phyloP scores from a whole-genome alignment of 345 rosid genomes.

The Luvunga scandens region DNA sequence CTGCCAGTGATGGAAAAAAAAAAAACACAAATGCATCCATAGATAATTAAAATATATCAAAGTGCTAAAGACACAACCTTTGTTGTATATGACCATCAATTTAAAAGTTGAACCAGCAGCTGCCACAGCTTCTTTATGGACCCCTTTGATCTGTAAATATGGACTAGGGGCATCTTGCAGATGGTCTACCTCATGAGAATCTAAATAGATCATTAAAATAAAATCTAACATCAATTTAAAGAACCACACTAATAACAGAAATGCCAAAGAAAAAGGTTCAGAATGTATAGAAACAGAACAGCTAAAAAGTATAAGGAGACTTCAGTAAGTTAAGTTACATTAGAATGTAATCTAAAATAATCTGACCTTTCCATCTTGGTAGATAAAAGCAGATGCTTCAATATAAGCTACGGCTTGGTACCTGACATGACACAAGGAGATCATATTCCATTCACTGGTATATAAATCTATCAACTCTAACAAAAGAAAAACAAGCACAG shows the following conservation, averaged over 20 bases:
- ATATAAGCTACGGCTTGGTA: conserved; percentile 96
- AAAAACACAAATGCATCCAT: background rate
- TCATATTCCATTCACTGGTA: conserved; percentile 1
- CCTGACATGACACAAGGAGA: conserved; percentile 42
- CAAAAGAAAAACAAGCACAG: background rate
- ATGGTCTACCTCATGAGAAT: conserved; percentile 95
- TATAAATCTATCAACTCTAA: conserved; percentile 5
- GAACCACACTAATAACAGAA: background rate
- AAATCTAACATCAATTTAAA: conserved; percentile 2
- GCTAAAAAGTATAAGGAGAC: background rate
- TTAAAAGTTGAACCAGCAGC: conserved; percentile 89
- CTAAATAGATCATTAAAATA: conserved; percentile 31
- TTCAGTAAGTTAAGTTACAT: background rate
- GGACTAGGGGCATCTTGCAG: conserved; percentile 80
- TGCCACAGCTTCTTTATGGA: conserved; percentile 84
- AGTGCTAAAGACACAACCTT: conserved; percentile 53
- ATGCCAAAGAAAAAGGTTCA: background rate
- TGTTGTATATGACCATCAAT: conserved; percentile 86
- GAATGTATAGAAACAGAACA: background rate
- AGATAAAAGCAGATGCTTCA: conserved; percentile 91
- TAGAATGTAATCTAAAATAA: background rate
- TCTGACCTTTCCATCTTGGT: conserved; percentile 93
- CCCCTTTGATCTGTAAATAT: conserved; percentile 95
- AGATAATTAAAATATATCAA: background rate
- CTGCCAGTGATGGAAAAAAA: background rate